Percentiles rank a stretch among this genome's conserved stretches.
Evolutionary conservation across 2,329 filamentous ascomycete species (phyloP).

Genomic region (Fusarium ramigenum): DNA sequence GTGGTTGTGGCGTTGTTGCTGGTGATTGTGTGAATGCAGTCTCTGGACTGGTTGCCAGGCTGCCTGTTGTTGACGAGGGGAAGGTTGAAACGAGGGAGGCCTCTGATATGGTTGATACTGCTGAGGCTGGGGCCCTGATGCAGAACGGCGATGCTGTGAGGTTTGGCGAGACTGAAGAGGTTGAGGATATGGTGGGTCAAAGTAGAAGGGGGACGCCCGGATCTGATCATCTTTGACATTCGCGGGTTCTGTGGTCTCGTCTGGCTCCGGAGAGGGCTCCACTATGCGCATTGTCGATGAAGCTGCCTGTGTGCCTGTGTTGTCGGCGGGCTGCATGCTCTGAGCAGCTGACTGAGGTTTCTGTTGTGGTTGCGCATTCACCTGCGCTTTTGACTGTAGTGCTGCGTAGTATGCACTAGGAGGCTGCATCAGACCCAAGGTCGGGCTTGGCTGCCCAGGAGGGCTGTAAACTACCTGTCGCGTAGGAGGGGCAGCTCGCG

Average conservation of each 20-base stretch:
- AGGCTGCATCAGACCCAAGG: slow-evolving; percentile 49
- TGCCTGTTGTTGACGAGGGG: slow-evolving; percentile 29
- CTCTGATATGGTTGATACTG: slow-evolving; percentile 29
- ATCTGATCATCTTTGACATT: slow-evolving; percentile 6
- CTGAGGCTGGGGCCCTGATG: slow-evolving; percentile 19
- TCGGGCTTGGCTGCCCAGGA: slow-evolving; percentile 55
- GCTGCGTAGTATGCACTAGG: slow-evolving; percentile 4
- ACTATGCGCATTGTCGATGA: slow-evolving; percentile 52
- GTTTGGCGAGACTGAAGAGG: slow-evolving; percentile 29
- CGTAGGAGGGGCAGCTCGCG: slow-evolving; percentile 45
- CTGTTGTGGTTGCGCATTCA: neutral
- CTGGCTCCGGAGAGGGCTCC: slow-evolving; percentile 47
- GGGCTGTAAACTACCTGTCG: slow-evolving; percentile 48
- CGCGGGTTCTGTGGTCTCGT: slow-evolving; percentile 33
- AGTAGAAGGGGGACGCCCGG: slow-evolving; percentile 35
- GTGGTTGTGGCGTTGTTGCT: slow-evolving; percentile 27
- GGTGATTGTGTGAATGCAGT: slow-evolving; percentile 32
- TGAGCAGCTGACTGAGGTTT: slow-evolving; percentile 3
- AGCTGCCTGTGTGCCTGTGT: slow-evolving; percentile 38
- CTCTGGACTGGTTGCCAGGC: slow-evolving; percentile 21
- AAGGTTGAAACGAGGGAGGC: slow-evolving; percentile 25
- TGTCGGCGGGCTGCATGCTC: slow-evolving; percentile 18
- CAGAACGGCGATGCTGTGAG: slow-evolving; percentile 29
- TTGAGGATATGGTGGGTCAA: slow-evolving; percentile 38
- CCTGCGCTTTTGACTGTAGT: neutral